phyloP scores from a whole-genome alignment of 2,329 filamentous ascomycete species.

The Nothomitra cinnamomea region DNA sequence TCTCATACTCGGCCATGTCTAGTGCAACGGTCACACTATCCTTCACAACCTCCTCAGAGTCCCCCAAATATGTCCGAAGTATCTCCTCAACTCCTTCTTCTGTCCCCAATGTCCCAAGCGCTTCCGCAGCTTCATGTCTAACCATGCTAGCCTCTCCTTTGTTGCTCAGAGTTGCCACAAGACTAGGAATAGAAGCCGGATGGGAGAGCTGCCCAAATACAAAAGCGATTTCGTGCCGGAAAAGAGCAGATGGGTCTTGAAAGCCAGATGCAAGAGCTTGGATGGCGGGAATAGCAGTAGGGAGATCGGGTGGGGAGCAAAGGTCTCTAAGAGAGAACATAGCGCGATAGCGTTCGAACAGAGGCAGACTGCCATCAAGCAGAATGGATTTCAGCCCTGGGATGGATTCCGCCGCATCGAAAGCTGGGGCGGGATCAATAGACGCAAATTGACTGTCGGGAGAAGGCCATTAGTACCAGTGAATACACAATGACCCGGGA shows the following conservation, averaged over 20 bases:
- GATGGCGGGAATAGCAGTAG: conserved; percentile 77
- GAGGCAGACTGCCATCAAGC: conserved; percentile 58
- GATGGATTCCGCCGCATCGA: conserved; percentile 37
- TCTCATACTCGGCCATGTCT: conserved; percentile 97
- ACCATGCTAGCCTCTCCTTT: conserved; percentile 85
- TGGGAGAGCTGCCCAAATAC: conserved; percentile 94
- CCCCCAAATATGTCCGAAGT: conserved; percentile 67
- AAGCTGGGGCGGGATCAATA: conserved; percentile 83
- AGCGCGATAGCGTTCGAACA: conserved; percentile 88
- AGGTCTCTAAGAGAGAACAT: conserved; percentile 97
- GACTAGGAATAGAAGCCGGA: conserved; percentile 85
- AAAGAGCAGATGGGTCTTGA: conserved; percentile 71
- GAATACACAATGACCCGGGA: neutral
- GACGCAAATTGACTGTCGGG: conserved; percentile 70
- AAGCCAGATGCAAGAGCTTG: conserved; percentile 74
- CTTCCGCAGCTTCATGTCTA: conserved; percentile 91
- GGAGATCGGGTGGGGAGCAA: conserved; percentile 78
- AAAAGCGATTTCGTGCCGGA: conserved; percentile 95
- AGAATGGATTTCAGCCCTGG: conserved; percentile 58
- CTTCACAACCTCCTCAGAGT: conserved; percentile 81
- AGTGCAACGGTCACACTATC: conserved; percentile 91
- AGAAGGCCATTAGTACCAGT: conserved; percentile 5
- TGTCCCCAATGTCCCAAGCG: conserved; percentile 81
- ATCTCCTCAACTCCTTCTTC: conserved; percentile 84
- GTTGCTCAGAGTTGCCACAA: conserved; percentile 63